These are phyloP conservation scores for Heracleum sosnowskyi DNA, from an alignment of 129 eudicot genomes.

Conservation along the genomic window DNA sequence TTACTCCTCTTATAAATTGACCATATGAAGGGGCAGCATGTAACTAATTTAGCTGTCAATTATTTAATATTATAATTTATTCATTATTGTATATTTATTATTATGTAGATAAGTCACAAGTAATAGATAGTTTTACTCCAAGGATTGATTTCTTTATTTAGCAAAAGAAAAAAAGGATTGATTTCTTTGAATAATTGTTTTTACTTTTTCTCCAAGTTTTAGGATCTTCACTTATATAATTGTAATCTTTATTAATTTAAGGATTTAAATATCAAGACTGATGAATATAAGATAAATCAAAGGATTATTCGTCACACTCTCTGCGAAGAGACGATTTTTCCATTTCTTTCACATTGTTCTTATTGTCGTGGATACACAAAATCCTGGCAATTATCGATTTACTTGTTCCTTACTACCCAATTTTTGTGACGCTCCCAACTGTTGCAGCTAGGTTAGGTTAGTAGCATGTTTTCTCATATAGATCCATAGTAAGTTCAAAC, in stretches of 20 bases:
- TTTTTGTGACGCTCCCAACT: background rate
- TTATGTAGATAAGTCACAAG: background rate
- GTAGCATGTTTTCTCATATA: background rate
- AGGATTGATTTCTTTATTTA: too few relatives aligned
- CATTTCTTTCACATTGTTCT: background rate
- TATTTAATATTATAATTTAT: too few relatives aligned
- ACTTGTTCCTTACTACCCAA: too few relatives aligned
- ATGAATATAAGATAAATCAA: background rate
- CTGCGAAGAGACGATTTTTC: background rate
- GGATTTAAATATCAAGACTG: background rate
- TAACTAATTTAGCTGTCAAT: background rate
- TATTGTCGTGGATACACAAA: background rate
- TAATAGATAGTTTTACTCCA: too few relatives aligned
- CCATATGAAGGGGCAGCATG: background rate
- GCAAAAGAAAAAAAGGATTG: too few relatives aligned
- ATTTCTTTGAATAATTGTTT: background rate
- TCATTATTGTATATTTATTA: too few relatives aligned
- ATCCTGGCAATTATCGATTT: background rate
- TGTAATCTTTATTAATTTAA: background rate
- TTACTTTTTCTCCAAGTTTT: background rate
- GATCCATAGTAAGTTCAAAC: background rate
- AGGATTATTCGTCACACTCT: background rate
- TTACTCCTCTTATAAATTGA: background rate
- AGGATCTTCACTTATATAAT: background rate
- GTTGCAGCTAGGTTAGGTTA: too few relatives aligned